Percentiles rank a stretch among this genome's conserved stretches.
Conservation (phyloP, 1,139 yeast genomes). For the Lodderomyces parapsilosis region DNA sequence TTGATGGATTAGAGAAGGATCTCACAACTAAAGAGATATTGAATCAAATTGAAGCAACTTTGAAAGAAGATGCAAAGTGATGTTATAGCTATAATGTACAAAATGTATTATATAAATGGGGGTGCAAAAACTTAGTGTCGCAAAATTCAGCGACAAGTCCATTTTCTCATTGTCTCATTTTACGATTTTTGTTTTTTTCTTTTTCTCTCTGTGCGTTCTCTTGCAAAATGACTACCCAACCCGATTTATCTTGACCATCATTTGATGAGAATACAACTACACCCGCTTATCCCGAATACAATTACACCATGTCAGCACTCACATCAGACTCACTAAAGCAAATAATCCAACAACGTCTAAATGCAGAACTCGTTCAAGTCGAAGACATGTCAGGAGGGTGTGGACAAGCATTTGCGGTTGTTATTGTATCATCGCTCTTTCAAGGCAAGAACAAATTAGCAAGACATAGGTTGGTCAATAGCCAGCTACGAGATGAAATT, state of each 20-base stretch:
- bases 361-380: constrained; percentile 57
- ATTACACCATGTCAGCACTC: constrained; percentile 28
- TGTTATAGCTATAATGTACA: not conserved
- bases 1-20: constrained; percentile 20
- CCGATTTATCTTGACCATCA: not conserved
- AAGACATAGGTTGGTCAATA: constrained; percentile 85
- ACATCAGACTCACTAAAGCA: constrained; percentile 47
- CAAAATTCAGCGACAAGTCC: not conserved
- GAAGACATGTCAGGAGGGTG: constrained; percentile 82
- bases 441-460: constrained; percentile 79
- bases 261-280: not conserved
- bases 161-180: not conserved
- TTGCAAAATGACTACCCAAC: not conserved
- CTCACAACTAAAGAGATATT: constrained; percentile 39
- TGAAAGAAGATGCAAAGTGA: not conserved
- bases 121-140: not conserved
- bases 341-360: constrained; percentile 49
- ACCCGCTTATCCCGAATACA: no score
- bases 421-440: constrained; percentile 73
- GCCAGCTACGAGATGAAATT: constrained; percentile 75
- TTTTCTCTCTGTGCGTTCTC: not conserved
- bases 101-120: not conserved
- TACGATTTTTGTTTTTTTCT: not conserved
- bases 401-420: constrained; percentile 84
- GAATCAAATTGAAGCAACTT: constrained; percentile 29